Base-by-base conservation (phyloP, 2,329 filamentous ascomycete species). In the Mycosphaerella arachidis region DNA sequence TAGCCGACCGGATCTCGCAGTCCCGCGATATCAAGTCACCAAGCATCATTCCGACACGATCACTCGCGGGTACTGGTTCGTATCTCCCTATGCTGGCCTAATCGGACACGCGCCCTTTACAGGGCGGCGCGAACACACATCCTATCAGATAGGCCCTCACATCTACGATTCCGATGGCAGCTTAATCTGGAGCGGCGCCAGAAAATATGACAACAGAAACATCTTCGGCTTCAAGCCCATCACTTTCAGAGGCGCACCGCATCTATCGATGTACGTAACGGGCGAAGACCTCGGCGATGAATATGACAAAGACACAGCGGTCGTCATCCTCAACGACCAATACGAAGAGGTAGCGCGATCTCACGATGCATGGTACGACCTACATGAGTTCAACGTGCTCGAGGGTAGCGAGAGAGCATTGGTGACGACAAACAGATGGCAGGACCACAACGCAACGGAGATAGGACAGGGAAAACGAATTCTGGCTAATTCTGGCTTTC, bases 241-340 rank as follows among this genome's bases (percentile, higher is more conserved):
- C 90, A 76, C 97, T 92, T 63, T 91, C 85, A 1, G 96, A 86
- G 0, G 93, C 92, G 0, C 92, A 92, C 70, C 97, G 91, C 16
- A 95, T 89, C 74, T 97, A 92, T 33, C 57, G 20, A 56, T 63
- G 27, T 57, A 50, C 43, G 20, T 63, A 13, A 29, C 45, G 20
- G 53, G 48, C 9, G 54, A 59, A 20, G 54, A 59, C 27, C 52
- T 51, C 30, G 31, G 45, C 24, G 30, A 33, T 6, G 43, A 33
- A 7, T 24, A 27, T 6, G 48, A 52, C 6, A 43, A 37, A 12
- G 37, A 55, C 18, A 10, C 16, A 6, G 55, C 53, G 0, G 57
- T 52, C 4, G 51, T 63, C 46, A 76, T 82, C 76, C 54, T 63
- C 46, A 57, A 63, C 31, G 46, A 53, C 20, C 50, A 54, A 16